These are phyloP conservation scores for Pythium myriotylum DNA, from an alignment of 352 stramenopile genomes.

Conservation along the genomic window DNA sequence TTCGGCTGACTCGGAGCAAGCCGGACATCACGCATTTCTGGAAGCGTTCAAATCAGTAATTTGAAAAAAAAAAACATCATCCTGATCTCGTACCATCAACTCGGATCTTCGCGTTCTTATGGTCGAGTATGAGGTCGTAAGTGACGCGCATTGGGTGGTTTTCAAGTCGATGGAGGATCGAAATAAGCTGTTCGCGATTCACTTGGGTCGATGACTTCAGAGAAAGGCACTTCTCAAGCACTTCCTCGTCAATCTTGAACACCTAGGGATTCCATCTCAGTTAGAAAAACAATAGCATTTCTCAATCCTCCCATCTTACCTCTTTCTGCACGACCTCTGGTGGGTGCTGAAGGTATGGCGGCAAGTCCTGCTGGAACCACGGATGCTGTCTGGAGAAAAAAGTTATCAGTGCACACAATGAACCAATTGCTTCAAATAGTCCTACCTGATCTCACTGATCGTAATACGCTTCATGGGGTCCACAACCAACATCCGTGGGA, in stretches of 20 bases:
- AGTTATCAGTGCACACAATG: background rate
- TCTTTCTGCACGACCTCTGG: conserved; percentile 96
- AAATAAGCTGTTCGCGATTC: conserved; percentile 59
- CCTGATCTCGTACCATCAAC: conserved; percentile 73
- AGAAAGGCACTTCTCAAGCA: conserved; percentile 57
- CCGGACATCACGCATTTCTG: conserved; percentile 76
- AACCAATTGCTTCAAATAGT: too few species aligned
- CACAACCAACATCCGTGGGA: conserved; percentile 98
- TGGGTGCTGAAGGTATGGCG: conserved; percentile 96
- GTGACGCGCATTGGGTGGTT: conserved; percentile 89
- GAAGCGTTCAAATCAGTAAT: background rate
- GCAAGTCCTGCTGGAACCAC: conserved; percentile 98
- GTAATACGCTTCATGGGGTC: conserved; percentile 99
- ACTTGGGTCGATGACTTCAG: conserved; percentile 53
- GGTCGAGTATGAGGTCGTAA: conserved; percentile 97
- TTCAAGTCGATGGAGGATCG: conserved; percentile 58
- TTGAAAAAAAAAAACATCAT: too few species aligned
- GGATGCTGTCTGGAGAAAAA: conserved; percentile 79
- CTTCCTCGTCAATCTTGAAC: conserved; percentile 83
- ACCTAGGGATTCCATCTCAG: conserved; percentile 33
- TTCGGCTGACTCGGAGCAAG: conserved; percentile 75
- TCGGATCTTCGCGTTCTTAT: conserved; percentile 96
- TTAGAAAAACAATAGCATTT: too few species aligned
- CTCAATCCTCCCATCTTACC: too few species aligned
- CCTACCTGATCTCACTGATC: conserved; percentile 95